Conservation (phyloP, 108 stramenopile genomes). For the Pseudonitzschia delicatissima region DNA sequence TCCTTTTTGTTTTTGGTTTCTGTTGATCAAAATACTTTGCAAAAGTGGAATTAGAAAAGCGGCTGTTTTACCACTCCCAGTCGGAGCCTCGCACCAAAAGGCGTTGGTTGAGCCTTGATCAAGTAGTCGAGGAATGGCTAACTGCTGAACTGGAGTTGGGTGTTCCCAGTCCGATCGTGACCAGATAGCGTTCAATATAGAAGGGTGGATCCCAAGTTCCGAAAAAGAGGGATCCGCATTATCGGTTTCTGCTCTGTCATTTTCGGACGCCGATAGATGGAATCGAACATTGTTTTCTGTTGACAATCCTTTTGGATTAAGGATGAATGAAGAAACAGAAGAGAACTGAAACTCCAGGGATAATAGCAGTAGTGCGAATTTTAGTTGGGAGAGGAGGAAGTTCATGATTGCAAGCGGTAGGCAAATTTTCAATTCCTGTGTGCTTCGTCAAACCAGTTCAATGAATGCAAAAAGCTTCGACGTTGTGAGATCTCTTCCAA, state of each 20-base stretch:
- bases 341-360: not conserved
- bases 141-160: conserved; percentile 66
- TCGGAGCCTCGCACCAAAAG: conserved; percentile 73
- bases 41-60: conserved; percentile 89
- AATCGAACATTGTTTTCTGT: too few relatives aligned
- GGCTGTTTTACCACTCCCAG: conserved; percentile 90
- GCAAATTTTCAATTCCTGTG: too few relatives aligned
- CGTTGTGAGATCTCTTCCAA: too few relatives aligned
- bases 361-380: not conserved
- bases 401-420: conserved; percentile 9
- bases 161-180: conserved; percentile 47
- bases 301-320: too few relatives aligned
- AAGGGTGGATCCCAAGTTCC: conserved; percentile 31
- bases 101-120: conserved; percentile 18
- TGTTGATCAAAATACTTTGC: conserved; percentile 37
- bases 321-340: not conserved
- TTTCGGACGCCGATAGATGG: not conserved
- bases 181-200: conserved; percentile 24
- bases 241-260: too few relatives aligned
- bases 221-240: conserved; percentile 20
- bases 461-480: too few relatives aligned
- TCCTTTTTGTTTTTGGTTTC: conserved; percentile 18
- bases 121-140: conserved; percentile 63
- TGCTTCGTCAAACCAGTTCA: too few relatives aligned
- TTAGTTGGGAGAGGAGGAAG: not conserved